phyloP scores from a whole-genome alignment of 2,329 filamentous ascomycete genomes.

The Fonsecaea multimorphosa region DNA sequence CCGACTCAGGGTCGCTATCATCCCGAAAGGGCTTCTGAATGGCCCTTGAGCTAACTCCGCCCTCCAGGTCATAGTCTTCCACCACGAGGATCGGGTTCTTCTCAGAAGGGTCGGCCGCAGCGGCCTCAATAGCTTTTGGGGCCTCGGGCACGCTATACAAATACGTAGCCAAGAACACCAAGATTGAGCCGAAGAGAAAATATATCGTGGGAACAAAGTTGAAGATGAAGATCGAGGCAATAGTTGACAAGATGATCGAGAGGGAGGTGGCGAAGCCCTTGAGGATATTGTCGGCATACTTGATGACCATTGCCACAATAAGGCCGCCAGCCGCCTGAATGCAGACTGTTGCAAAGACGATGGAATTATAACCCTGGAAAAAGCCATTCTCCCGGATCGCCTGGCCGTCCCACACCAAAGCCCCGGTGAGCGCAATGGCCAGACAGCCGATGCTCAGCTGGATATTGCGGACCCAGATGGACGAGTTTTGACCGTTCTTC shows the following conservation, averaged over 20 bases:
- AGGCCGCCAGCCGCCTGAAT: constrained; percentile 88
- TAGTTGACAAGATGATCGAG: constrained; percentile 83
- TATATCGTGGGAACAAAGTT: constrained; percentile 64
- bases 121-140: constrained; percentile 19
- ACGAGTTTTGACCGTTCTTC: constrained; percentile 77
- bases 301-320: constrained; percentile 78
- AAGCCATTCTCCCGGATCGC: constrained; percentile 84
- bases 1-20: constrained; percentile 40
- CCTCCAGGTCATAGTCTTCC: constrained; percentile 30
- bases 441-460: constrained; percentile 93
- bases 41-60: neutral
- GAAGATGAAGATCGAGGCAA: constrained; percentile 86
- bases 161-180: constrained; percentile 83
- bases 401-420: constrained; percentile 83
- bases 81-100: constrained; percentile 29
- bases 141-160: constrained; percentile 69
- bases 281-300: constrained; percentile 84
- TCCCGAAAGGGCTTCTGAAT: constrained; percentile 26
- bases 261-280: constrained; percentile 94
- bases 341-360: constrained; percentile 84
- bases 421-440: constrained; percentile 83
- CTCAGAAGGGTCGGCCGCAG: constrained; percentile 21
- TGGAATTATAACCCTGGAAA: constrained; percentile 90
- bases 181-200: constrained; percentile 79
- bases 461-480: constrained; percentile 92